Evolutionary conservation across 1,284 basidiomycete genomes (phyloP), one percentile per base, ranked within the genome.

Genomic region (Wolfiporia cocos): DNA sequence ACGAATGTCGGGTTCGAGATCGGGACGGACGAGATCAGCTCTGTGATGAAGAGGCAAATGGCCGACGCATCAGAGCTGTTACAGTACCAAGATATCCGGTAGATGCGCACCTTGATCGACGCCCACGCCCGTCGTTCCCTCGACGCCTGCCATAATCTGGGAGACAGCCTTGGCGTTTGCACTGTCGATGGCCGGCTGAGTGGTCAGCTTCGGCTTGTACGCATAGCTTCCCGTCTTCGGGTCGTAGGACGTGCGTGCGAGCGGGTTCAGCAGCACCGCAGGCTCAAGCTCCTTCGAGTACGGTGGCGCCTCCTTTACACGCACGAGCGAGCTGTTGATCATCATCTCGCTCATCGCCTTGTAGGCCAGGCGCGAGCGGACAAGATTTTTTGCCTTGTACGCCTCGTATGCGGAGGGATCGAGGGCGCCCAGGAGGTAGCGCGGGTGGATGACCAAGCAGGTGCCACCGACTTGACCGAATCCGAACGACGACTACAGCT

Each of bases 391-490:
- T 42, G 64, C 61, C 64, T 73, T 78, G 74, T 99, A 99, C 23
- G 71, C 67, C 38, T 81, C 78, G 56, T 93, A 95, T 48, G 74
- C 63, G 22, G 77, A 69, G 2, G 85, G 76, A 49, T 89, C 81
- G 33, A 98, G 68, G 11, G 87, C 75, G 41, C 85, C 95, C 52
- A 93, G 84, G 49, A 97, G 75, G 71, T 92, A 92, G 52, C 90
- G 87, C 39, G 96, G 92, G 66, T 99, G 86, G 43, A 99, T 63
- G 53, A 97, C 72, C 49, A 95, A 76, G 37, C 83, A 86, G 48
- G 86, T 90, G 49, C 95, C 96, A 50, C 95, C 96, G 52, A 97
- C 94, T 78, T 99, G 96, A 57, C 95, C 96, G 74, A 99, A 99
- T 56, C 96, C 96, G 70, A 99, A 99, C 15, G 93, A 97, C 3